These are phyloP conservation scores for Collybia sordida DNA, from an alignment of 768 basidiomycete genomes.

Conservation along the genomic window DNA sequence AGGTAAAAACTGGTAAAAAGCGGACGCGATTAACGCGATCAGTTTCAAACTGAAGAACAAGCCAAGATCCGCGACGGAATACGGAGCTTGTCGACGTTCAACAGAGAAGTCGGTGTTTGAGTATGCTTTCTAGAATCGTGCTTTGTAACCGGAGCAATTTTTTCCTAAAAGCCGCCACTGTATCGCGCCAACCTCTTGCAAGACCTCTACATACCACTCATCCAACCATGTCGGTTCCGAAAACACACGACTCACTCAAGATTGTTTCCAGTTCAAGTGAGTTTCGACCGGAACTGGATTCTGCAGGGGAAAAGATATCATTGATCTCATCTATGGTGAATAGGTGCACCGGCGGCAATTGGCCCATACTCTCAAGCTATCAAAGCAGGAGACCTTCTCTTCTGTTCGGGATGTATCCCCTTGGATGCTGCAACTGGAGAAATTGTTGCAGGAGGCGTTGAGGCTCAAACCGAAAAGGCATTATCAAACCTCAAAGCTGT, in stretches of 20 bases:
- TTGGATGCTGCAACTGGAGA: constrained; percentile 71
- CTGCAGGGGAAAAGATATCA: background rate
- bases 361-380: constrained; percentile 91
- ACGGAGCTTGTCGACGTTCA: constrained; percentile 7
- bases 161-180: background rate
- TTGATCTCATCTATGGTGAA: constrained; percentile 4
- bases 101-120: background rate
- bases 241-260: constrained; percentile 38
- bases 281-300: constrained; percentile 13
- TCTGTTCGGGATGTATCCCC: constrained; percentile 88
- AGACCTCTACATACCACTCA: constrained; percentile 11
- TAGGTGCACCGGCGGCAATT: constrained; percentile 76
- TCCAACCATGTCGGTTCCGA: constrained; percentile 29
- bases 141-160: constrained; percentile 14
- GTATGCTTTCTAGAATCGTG: constrained; percentile 11
- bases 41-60: background rate
- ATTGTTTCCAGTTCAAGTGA: constrained; percentile 42
- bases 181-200: background rate
- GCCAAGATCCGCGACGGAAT: background rate
- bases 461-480: constrained; percentile 79
- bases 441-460: constrained; percentile 73
- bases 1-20: too few relatives aligned
- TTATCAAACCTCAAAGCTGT: constrained; percentile 85
- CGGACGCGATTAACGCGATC: too few relatives aligned
- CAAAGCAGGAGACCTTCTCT: constrained; percentile 81